Conservation (phyloP, 1,139 yeast genomes). For the Taphrina wiesneri region DNA sequence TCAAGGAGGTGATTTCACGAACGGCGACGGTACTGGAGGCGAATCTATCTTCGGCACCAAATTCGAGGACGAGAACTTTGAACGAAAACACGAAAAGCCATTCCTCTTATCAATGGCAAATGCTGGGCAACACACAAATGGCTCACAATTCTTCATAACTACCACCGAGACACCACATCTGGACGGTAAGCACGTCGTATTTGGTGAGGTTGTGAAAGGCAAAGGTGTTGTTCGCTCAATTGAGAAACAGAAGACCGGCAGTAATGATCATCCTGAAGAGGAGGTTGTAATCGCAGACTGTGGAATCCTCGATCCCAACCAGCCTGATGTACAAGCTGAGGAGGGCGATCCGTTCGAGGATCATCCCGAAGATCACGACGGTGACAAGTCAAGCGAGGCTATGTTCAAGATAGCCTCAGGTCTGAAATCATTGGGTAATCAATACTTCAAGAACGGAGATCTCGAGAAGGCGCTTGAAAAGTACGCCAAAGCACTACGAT, state of each 20-base stretch:
- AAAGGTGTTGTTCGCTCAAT: constrained; percentile 75
- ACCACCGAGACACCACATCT: constrained; percentile 65
- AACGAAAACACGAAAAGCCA: constrained; percentile 72
- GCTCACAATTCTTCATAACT: constrained; percentile 91
- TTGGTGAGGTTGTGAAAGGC: constrained; percentile 84
- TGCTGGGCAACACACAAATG: constrained; percentile 92
- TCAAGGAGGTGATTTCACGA: constrained; percentile 97
- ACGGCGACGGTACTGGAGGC: constrained; percentile 91
- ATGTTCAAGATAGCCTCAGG: constrained; percentile 65
- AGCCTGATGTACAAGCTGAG: constrained; percentile 49
- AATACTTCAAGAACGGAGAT: constrained; percentile 66
- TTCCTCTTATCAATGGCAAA: constrained; percentile 85
- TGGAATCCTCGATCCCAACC: constrained; percentile 69
- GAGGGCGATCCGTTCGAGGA: constrained; percentile 86
- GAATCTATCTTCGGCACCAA: constrained; percentile 97
- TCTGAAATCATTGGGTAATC: constrained; percentile 80
- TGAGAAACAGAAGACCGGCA: constrained; percentile 51
- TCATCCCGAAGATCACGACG: constrained; percentile 67
- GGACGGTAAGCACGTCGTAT: constrained; percentile 94
- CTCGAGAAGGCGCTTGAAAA: constrained; percentile 60
- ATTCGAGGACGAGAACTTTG: constrained; percentile 89
- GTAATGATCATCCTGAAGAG: constrained; percentile 60
- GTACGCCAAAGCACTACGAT: constrained; percentile 69
- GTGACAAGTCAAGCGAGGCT: constrained; percentile 54
- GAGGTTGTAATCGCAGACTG: constrained; percentile 71